Evolutionary conservation across 495 filamentous ascomycete species (phyloP), one percentile per base, ranked within the genome.

Genomic region (Jackrogersella multiformis): DNA sequence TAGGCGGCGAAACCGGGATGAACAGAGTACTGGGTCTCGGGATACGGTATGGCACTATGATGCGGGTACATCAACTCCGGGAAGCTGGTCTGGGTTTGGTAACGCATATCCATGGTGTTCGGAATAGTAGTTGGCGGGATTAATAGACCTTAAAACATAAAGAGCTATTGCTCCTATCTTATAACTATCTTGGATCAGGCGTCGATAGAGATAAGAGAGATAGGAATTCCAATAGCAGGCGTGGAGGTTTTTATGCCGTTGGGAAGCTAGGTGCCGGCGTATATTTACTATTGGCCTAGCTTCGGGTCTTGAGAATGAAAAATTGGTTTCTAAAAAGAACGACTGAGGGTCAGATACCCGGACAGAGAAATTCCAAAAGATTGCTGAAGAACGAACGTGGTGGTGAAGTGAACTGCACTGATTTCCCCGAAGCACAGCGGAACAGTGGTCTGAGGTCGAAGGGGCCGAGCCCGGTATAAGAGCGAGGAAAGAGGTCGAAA

Each of bases 261-360:
- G n/a, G n/a, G n/a, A n/a, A n/a, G n/a, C n/a, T n/a, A n/a, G n/a
- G n/a, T n/a, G n/a, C n/a, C n/a, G n/a, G 35, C 32, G 32, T 26
- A 38, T 44, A 64, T 41, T 56, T 44, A 42, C 26, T 52, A 42
- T 34, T 42, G 26, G 20, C 10, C 42, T 12, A 34, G 13, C 44
- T n/a, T 30, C 23, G 34, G 15, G n/a, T 13, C 23, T n/a, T 24
- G 20, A 64, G 20, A 18, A 1, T 41, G 26, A 30, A 30, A 44
- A 44, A 26, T 30, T 30, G 16, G 28, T 53, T 59, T 60, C 64
- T 62, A 56, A 69, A 81, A 82, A 67, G 80, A 82, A 74, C 45
- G 79, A 82, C 80, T 82, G 71, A 63, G 64, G 77, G 76, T 78
- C 56, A 76, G 78, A 69, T 65, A 56, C 52, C 65, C 56, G 56